Conservation (phyloP, 805 yeast genomes). For the Yamadazyma sp. region DNA sequence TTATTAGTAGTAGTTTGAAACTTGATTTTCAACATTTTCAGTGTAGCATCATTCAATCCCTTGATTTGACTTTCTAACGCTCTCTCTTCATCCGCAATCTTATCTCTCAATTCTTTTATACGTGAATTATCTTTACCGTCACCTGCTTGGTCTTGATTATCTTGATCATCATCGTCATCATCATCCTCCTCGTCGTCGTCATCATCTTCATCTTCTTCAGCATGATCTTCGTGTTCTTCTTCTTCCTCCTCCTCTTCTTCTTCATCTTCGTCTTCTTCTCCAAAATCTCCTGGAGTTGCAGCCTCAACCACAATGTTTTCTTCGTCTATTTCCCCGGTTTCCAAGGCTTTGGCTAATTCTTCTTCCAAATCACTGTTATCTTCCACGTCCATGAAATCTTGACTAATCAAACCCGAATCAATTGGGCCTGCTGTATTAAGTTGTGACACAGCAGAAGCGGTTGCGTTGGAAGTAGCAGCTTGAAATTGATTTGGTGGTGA, state of each 20-base stretch:
- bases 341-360: conserved; percentile 56
- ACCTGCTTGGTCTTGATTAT: conserved; percentile 48
- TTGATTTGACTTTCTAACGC: conserved; percentile 74
- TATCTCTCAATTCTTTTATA: conserved; percentile 73
- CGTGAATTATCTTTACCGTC: conserved; percentile 50
- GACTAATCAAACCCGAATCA: conserved; percentile 1
- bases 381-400: conserved; percentile 29
- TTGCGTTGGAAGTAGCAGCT: conserved; percentile 34
- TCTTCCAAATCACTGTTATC: conserved; percentile 38
- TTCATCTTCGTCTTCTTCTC: conserved; percentile 28
- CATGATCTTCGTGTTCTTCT: conserved; percentile 45
- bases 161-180: conserved; percentile 49
- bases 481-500: conserved; percentile 28
- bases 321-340: conserved; percentile 36
- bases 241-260: conserved; percentile 44
- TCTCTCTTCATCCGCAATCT: conserved; percentile 72
- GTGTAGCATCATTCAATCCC: conserved; percentile 69
- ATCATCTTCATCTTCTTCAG: conserved; percentile 52
- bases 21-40: conserved; percentile 83
- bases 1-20: conserved; percentile 77
- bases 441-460: conserved; percentile 16
- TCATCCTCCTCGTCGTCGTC: conserved; percentile 57
- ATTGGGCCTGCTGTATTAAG: conserved; percentile 2
- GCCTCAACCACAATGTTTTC: conserved; percentile 17
- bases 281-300: conserved; percentile 13